Evolutionary conservation across 1,284 basidiomycete species (phyloP), one percentile per base, ranked within the genome.

Genomic region (Trichosporon asahii): DNA sequence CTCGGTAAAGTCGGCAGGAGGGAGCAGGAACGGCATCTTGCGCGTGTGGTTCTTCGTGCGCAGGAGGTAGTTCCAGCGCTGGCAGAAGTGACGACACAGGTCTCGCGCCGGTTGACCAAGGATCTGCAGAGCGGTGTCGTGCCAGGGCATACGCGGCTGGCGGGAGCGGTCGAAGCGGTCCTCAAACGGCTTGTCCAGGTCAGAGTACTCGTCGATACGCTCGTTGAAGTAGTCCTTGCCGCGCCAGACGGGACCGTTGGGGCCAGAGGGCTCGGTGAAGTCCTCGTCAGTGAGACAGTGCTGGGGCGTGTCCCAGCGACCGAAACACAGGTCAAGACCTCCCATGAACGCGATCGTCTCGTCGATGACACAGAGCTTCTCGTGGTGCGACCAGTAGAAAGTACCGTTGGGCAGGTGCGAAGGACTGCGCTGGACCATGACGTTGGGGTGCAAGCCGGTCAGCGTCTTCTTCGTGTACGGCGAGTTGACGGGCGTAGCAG

Each of bases 341-440:
- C 94, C 82, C 80, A 83, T 81, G 2, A 77, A 79, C 1, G 91
- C 92, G 60, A 86, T 86, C 77, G 90, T 90, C 79, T 95, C 94
- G 83, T 97, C 94, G 11, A 97, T 90, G 12, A 94, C 74, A 61
- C 85, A 85, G 6, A 86, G 82, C 83, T 99, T 99, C 85, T 99
- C 97, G 84, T 99, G 97, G 84, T 97, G 95, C 35, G 94, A 94
- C 96, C 96, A 99, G 80, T 97, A 97, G 81, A 98, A 94, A 0
- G 95, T 98, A 3, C 96, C 95, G 0, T 95, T 98, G 79, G 95
- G 92, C 82, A 98, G 95, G 83, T 99, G 96, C 4, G 94, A 96
- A 0, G 97, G 97, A 14, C 95, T 98, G 49, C 97, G 89, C 82
- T 99, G 97, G 2, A 99, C 90, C 88, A 95, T 91, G 71, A 99